A percentile compares a stretch with the other conserved stretches of the same genome.
Conservation (phyloP, 306 rosid genomes). For the Quercus gilva region DNA sequence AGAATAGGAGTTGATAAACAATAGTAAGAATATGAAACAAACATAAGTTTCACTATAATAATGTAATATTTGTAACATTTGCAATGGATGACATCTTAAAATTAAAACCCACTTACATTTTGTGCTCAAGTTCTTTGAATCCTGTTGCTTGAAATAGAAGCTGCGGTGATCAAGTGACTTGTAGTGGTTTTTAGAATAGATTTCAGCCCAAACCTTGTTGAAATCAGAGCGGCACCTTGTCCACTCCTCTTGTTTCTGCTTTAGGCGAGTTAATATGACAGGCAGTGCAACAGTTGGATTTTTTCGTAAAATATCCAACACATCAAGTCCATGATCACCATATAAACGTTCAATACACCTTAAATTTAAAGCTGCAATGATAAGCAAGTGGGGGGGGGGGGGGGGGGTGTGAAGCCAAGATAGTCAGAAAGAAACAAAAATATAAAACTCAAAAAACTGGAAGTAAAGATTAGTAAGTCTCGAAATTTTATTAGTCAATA, state of each 20-base stretch:
- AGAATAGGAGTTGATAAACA: not conserved
- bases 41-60: not conserved
- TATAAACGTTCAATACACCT: conserved; percentile 97
- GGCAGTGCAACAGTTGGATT: conserved; percentile 77
- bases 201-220: conserved; percentile 98
- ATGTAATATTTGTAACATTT: conserved; percentile 9
- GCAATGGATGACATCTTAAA: not conserved
- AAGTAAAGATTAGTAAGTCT: not conserved
- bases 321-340: conserved; percentile 99
- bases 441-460: conserved; percentile 8
- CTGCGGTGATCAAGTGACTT: conserved; percentile 99
- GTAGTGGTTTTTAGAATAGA: conserved; percentile 91
- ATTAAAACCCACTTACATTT: conserved; percentile 64
- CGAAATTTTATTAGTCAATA: not conserved
- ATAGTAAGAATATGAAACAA: not conserved
- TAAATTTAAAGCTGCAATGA: conserved; percentile 69
- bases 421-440: conserved; percentile 9
- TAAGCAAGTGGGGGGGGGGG: not conserved
- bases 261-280: conserved; percentile 82
- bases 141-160: conserved; percentile 99
- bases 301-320: conserved; percentile 85
- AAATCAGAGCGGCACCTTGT: conserved; percentile 85
- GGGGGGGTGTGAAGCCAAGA: not conserved
- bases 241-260: conserved; percentile 99
- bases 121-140: conserved; percentile 88